Percentiles rank a stretch among this genome's conserved stretches.
phyloP scores from a whole-genome alignment of 306 rosid genomes.

The Vigna angularis region DNA sequence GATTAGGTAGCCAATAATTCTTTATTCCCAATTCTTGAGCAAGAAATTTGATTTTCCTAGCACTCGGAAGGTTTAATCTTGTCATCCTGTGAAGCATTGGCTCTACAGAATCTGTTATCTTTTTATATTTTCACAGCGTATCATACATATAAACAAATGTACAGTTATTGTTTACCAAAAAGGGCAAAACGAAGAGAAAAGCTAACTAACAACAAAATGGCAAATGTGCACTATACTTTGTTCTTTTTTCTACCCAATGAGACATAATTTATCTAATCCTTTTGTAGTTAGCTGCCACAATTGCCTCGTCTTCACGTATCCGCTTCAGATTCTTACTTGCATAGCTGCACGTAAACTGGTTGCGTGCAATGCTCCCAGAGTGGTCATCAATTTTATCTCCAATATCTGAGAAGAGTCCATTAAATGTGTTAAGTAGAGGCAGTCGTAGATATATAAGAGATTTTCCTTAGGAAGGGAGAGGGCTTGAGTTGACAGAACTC shows the following conservation, averaged over 20 bases:
- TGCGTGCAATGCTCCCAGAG: constrained; percentile 39
- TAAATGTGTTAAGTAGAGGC: constrained; percentile 8
- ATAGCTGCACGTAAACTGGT: constrained; percentile 57
- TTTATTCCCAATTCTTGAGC: background rate
- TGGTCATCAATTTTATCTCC: constrained; percentile 33
- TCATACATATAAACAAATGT: too few species aligned
- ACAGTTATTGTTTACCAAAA: too few species aligned
- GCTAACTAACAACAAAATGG: background rate
- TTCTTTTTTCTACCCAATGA: background rate
- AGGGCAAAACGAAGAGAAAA: background rate
- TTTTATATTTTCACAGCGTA: constrained; percentile 3
- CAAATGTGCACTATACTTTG: background rate
- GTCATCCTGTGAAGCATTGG: background rate
- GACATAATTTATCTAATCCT: constrained; percentile 53
- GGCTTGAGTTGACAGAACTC: too few species aligned
- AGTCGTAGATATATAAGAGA: background rate
- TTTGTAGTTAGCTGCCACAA: constrained; percentile 56
- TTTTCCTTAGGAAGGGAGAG: background rate
- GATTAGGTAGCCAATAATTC: background rate
- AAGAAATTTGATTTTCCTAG: background rate
- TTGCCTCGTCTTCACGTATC: constrained; percentile 61
- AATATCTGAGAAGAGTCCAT: constrained; percentile 44
- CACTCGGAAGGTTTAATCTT: background rate
- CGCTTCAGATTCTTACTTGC: too few species aligned
- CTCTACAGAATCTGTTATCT: background rate